Base-by-base conservation (phyloP, 1,284 basidiomycete genomes). In the Irpex sp. region DNA sequence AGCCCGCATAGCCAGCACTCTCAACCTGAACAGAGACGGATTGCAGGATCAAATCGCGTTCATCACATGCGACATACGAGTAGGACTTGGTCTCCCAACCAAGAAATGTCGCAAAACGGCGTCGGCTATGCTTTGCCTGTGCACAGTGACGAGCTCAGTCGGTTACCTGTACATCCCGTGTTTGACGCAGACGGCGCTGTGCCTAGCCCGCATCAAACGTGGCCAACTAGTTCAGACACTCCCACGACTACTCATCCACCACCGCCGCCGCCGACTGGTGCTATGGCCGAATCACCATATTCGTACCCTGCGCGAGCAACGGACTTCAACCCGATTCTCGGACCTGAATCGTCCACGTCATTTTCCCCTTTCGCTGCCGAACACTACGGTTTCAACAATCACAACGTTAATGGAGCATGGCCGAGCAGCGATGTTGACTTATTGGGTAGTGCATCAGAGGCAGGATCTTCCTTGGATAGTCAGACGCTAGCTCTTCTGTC, bases 131-230 rank as follows among this genome's bases (percentile, higher is more conserved):
- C 60, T 13, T 21, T 55, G 4, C 60, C 59, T 6, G 51, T 64
- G 44, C 51, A 64, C 60, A 62, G 64, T 56, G 56, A 56, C 48
- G 57, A 64, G 31, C 58, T 62, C 15, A 40, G 64, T 11, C 57
- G 55, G 40, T 49, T 62, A 26, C 55, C 56, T 7, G 15, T 56
- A 47, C 36, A 52, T 6, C 31, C 56, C 55, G 59, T 51, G n/a
- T 34, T 44, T n/a, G 55, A 38, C 21, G 9, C 36, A 57, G 37
- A 38, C 52, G 49, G 49, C 8, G 8, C 15, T 21, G 49, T 51
- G 13, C 19, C 49, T n/a, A 19, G 11, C 13, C 11, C 15, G 40
- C 40, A 3, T 15, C 40, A 9, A 51, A 21, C 49, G 49, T 51
- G 49, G 49, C 49, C 49, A n/a, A 8, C 49, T n/a, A n/a, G 19